phyloP scores from a whole-genome alignment of 257 asterid genomes.

The Henckelia pumila region DNA sequence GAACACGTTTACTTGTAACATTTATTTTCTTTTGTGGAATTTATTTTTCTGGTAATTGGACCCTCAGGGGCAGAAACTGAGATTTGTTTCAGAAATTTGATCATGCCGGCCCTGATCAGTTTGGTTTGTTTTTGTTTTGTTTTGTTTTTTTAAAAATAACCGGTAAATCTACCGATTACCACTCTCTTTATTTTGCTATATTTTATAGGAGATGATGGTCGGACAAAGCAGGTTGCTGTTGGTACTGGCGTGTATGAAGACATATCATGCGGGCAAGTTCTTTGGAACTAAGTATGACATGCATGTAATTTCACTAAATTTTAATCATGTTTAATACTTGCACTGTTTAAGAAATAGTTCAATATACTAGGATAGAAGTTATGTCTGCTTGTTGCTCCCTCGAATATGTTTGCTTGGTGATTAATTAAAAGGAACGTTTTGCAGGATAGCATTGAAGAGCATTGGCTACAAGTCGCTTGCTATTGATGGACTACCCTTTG shows the following conservation, averaged over 20 bases:
- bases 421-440: constrained; percentile 9
- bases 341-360: neutral
- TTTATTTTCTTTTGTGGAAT: constrained; percentile 1
- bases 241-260: constrained; percentile 72
- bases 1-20: neutral
- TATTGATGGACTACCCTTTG: constrained; percentile 74
- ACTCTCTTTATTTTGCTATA: constrained; percentile 8
- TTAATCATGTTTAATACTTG: constrained; percentile 6
- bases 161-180: constrained; percentile 1
- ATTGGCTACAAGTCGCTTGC: constrained; percentile 85
- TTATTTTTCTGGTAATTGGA: neutral
- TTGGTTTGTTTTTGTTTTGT: neutral
- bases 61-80: neutral
- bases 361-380: neutral
- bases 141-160: too few species aligned
- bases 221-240: constrained; percentile 63
- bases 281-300: constrained; percentile 18
- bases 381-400: neutral
- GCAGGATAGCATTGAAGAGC: constrained; percentile 80
- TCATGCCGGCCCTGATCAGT: neutral
- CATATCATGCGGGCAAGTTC: constrained; percentile 71
- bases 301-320: constrained; percentile 6
- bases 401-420: neutral
- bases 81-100: constrained; percentile 7
- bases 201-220: constrained; percentile 46